Evolutionary conservation across 345 rosid genomes (phyloP), one percentile per base, ranked within the genome.

Genomic region (Moricandia moricandioides): DNA sequence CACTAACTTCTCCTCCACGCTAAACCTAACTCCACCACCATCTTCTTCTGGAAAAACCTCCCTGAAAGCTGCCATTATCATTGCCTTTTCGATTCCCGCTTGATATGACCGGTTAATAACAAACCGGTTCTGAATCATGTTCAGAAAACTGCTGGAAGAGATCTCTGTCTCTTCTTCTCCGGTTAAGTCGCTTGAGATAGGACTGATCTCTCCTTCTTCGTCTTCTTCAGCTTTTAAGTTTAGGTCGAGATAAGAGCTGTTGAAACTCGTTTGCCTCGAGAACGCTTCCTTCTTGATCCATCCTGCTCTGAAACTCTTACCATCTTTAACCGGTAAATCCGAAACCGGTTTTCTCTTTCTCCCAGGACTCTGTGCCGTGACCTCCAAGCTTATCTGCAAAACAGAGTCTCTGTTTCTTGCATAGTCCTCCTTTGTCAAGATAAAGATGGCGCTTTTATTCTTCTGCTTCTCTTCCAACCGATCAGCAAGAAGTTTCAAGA

Each of bases 171-270:
- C 86, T 43, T 89, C 86, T 39, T 89, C 93, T 11, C 84, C 81
- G 4, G 91, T 90, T 61, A 90, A 51, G 49, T 88, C 91, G 73
- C 95, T 93, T 8, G 95, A 83, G 34, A 83, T 85, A 30, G 93
- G 93, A 78, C 91, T 86, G 7, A 85, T 54, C 31, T 86, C 91
- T 39, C 87, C 82, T 67, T 80, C 90, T 49, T 82, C 78, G 10
- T 65, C 83, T 7, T 85, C 89, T 6, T 81, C 80, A 7, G 88
- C 93, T 73, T 81, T 85, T 56, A 87, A 79, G 84, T 93, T 93
- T 4, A 93, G 86, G 67, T 93, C 98, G 45, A 93, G 88, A 17
- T 64, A 57, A 27, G 84, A 74, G 75, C 75, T 74, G 62, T 78
- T 86, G 85, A 83, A 81, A 72, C 91, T 86, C 30, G 88, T 78